Percentiles rank a stretch among this genome's conserved stretches.
phyloP scores from a whole-genome alignment of 305 asterid species.

The Solanum chacoense region DNA sequence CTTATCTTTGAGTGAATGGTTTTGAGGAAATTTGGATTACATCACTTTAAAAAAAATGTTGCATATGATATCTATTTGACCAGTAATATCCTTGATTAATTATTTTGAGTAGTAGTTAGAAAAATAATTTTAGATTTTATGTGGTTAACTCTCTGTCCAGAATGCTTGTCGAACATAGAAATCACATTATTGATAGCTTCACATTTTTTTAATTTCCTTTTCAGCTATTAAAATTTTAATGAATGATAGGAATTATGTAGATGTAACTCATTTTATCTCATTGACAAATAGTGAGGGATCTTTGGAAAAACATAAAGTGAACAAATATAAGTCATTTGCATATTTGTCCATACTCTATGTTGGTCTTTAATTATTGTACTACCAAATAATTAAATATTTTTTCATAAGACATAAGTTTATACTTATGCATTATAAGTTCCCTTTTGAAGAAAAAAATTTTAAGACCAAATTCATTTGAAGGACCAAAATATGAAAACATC shows the following conservation, averaged over 20 bases:
- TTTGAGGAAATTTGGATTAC: neutral
- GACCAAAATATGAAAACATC: neutral
- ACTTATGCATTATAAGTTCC: neutral
- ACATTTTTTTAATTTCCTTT: neutral
- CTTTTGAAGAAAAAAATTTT: neutral
- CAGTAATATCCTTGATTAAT: neutral
- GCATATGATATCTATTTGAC: neutral
- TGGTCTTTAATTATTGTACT: neutral
- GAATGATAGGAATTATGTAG: neutral
- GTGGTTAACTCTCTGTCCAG: neutral
- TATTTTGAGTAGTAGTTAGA: neutral
- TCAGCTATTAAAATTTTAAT: no score
- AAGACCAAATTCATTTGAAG: neutral
- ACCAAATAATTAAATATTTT: no score
- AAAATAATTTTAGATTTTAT: neutral
- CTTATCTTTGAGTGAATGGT: neutral
- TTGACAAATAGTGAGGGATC: neutral
- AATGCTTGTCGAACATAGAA: neutral
- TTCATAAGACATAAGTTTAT: neutral
- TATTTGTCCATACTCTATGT: neutral
- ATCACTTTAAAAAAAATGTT: neutral
- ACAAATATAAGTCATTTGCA: neutral
- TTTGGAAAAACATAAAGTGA: neutral
- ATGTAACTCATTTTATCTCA: neutral
- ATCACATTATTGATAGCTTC: neutral